Percentiles rank a stretch among this genome's conserved stretches.
phyloP scores from a whole-genome alignment of 2,329 filamentous ascomycete species.

The Penicillium sp. region DNA sequence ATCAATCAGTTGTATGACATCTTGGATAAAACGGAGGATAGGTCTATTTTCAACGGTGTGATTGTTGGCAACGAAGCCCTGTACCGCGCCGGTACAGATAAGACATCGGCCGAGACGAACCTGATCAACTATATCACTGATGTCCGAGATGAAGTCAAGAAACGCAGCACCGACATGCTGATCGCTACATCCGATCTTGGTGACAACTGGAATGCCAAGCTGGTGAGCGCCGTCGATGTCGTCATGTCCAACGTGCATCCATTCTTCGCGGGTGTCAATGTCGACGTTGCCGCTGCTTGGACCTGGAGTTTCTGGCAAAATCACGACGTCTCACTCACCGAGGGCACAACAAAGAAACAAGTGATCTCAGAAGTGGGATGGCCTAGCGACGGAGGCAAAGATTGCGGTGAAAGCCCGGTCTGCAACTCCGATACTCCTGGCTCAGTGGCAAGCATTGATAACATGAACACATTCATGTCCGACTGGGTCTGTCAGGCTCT shows the following conservation, averaged over 20 bases:
- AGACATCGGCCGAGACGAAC: constrained; percentile 64
- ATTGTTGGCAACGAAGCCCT: constrained; percentile 66
- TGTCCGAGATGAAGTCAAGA: constrained; percentile 72
- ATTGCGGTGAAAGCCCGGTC: constrained; percentile 62
- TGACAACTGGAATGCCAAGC: constrained; percentile 73
- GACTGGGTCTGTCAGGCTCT: constrained; percentile 82
- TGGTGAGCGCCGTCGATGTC: constrained; percentile 73
- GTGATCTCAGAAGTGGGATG: constrained; percentile 91
- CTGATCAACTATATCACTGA: constrained; percentile 65
- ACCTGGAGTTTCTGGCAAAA: constrained; percentile 78
- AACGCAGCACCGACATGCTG: constrained; percentile 66
- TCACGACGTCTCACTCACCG: constrained; percentile 66
- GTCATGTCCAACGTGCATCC: constrained; percentile 98
- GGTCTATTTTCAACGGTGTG: constrained; percentile 58
- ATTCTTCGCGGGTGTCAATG: constrained; percentile 81
- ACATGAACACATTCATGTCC: constrained; percentile 83
- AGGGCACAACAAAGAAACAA: constrained; percentile 63
- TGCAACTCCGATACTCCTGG: constrained; percentile 61
- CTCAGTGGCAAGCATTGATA: constrained; percentile 73
- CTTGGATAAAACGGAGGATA: constrained; percentile 56
- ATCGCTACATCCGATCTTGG: constrained; percentile 88
- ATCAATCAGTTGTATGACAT: constrained; percentile 81
- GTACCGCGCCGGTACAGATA: constrained; percentile 48
- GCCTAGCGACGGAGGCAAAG: constrained; percentile 78
- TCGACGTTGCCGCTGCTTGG: constrained; percentile 71